Evolutionary conservation across 441 rosid genomes (phyloP).

Genomic region (Sinapis alba): DNA sequence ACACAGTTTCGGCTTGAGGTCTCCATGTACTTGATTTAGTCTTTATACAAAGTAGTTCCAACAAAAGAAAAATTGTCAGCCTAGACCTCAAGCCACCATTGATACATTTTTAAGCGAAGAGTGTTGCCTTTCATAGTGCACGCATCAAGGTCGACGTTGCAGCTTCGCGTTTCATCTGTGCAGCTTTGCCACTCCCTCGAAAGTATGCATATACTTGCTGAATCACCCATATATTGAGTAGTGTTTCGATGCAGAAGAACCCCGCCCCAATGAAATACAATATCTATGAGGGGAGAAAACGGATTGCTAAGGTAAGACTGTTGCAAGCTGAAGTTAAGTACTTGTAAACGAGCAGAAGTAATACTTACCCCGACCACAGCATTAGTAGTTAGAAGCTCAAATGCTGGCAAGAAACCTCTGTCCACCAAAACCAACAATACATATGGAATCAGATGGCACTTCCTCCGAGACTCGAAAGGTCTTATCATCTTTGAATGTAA

Average conservation of each 20-base stretch:
- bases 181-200: conserved; percentile 97
- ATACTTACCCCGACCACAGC: conserved; percentile 77
- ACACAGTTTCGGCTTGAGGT: conserved; percentile 27
- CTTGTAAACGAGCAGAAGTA: not conserved
- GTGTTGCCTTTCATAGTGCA: conserved; percentile 53
- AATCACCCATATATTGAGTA: conserved; percentile 96
- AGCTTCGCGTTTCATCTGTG: conserved; percentile 85
- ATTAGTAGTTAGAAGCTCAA: conserved; percentile 59
- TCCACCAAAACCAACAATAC: conserved; percentile 38
- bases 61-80: not conserved
- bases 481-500: not conserved
- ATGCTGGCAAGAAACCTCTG: conserved; percentile 97
- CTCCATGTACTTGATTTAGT: conserved; percentile 9
- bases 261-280: conserved; percentile 91
- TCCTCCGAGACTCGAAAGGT: conserved; percentile 5
- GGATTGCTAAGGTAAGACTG: not conserved
- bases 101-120: conserved; percentile 10
- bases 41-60: conserved; percentile 27
- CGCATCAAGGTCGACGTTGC: conserved; percentile 66
- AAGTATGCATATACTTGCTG: conserved; percentile 99
- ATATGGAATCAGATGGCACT: conserved; percentile 21
- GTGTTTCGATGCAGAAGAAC: conserved; percentile 72
- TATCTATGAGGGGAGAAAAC: conserved; percentile 52
- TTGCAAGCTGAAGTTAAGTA: conserved; percentile 3
- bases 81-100: conserved; percentile 18